These are phyloP conservation scores for Pseudodiploospora longispora DNA, from an alignment of 2,329 filamentous ascomycete genomes.

Conservation along the genomic window DNA sequence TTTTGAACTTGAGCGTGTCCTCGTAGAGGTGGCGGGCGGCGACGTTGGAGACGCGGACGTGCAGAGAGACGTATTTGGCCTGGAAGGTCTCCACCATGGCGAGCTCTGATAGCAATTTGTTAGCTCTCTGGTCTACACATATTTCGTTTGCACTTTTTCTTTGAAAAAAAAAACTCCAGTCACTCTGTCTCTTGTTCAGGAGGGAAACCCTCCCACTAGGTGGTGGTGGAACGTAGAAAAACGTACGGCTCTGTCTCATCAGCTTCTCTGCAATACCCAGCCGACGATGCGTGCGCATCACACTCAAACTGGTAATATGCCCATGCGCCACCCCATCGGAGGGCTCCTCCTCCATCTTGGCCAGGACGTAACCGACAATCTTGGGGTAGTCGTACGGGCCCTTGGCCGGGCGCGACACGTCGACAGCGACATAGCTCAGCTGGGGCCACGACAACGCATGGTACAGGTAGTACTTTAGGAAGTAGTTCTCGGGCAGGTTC, in stretches of 20 bases:
- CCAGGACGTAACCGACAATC: constrained; percentile 97
- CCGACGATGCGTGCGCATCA: constrained; percentile 91
- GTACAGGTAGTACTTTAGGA: constrained; percentile 99
- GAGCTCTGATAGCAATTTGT: constrained; percentile 49
- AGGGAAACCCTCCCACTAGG: background rate
- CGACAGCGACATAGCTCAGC: constrained; percentile 91
- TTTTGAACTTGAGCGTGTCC: constrained; percentile 81
- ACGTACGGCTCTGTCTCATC: constrained; percentile 90
- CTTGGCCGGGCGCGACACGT: constrained; percentile 71
- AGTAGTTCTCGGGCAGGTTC: constrained; percentile 99
- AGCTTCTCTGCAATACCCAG: constrained; percentile 93
- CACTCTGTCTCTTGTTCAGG: background rate
- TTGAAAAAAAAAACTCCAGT: background rate
- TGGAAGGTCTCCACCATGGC: constrained; percentile 95
- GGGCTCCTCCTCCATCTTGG: constrained; percentile 99
- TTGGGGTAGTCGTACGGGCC: constrained; percentile 85
- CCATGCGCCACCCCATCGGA: constrained; percentile 84
- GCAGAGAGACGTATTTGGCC: constrained; percentile 87
- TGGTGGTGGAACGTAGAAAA: background rate
- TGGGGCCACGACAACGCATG: constrained; percentile 97
- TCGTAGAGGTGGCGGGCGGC: constrained; percentile 89
- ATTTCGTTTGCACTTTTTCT: no score
- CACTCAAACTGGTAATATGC: constrained; percentile 89
- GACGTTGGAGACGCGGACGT: constrained; percentile 89
- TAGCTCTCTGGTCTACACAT: background rate